Evolutionary conservation across 2,329 filamentous ascomycete species (phyloP).

Genomic region (Aspergillus vadensis): DNA sequence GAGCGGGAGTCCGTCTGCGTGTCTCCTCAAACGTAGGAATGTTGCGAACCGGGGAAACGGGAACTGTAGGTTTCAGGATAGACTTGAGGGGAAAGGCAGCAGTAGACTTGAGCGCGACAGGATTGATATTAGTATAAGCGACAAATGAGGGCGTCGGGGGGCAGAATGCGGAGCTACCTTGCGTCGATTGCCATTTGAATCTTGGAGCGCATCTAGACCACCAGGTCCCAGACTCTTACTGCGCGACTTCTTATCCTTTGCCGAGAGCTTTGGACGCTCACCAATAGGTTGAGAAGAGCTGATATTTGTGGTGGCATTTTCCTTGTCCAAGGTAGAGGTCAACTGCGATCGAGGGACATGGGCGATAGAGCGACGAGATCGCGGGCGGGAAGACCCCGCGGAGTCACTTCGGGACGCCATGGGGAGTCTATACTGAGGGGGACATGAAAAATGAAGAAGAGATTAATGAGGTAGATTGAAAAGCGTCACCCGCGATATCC

Average conservation of each 20-base stretch:
- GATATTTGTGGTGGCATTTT: conserved; percentile 73
- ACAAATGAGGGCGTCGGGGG: conserved; percentile 4
- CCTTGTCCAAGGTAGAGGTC: conserved; percentile 62
- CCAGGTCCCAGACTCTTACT: conserved; percentile 97
- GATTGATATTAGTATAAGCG: conserved; percentile 10
- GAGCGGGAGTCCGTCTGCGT: conserved; percentile 43
- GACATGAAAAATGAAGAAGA: conserved; percentile 17
- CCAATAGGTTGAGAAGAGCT: conserved; percentile 45
- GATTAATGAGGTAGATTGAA: not conserved
- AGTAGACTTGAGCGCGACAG: conserved; percentile 38
- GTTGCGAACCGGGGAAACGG: conserved; percentile 63
- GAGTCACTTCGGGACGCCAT: conserved; percentile 42
- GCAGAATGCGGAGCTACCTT: conserved; percentile 60
- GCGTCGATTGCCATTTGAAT: conserved; percentile 73
- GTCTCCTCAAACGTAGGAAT: conserved; percentile 63
- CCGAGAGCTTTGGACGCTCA: conserved; percentile 40
- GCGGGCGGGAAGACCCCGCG: conserved; percentile 35
- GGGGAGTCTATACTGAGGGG: conserved; percentile 5
- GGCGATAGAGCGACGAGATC: conserved; percentile 72
- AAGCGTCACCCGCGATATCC: no score
- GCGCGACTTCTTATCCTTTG: conserved; percentile 66
- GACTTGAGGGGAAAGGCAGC: conserved; percentile 58
- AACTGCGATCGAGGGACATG: conserved; percentile 56
- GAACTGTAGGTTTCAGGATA: conserved; percentile 79
- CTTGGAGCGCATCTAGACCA: conserved; percentile 78